Evolutionary conservation across 108 stramenopile genomes (phyloP).

Genomic region (Cylindrotheca closterium): DNA sequence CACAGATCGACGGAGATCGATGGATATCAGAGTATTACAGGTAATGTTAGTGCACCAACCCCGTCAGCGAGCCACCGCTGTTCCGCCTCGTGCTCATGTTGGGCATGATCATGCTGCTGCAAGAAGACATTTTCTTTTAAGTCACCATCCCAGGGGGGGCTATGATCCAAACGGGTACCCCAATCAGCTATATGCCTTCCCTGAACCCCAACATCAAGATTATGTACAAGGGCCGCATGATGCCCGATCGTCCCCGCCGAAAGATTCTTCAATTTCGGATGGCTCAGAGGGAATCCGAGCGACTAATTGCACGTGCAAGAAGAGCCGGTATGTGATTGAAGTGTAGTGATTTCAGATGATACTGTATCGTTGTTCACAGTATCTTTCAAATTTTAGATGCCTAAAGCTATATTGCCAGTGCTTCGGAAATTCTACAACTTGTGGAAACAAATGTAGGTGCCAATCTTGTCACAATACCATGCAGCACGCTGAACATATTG

Average conservation of each 20-base stretch:
- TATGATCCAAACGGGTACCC: constrained; percentile 14
- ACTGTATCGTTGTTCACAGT: not conserved
- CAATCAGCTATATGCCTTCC: constrained; percentile 8
- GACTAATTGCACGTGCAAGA: constrained; percentile 36
- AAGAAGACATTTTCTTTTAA: too few relatives aligned
- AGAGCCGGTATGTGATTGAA: constrained; percentile 24
- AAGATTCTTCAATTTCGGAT: too few relatives aligned
- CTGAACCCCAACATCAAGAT: not conserved
- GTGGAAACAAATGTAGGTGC: constrained; percentile 72
- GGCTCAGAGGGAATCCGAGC: too few relatives aligned
- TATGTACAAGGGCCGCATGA: not conserved
- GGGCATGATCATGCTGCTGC: too few relatives aligned
- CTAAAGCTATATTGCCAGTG: constrained; percentile 90
- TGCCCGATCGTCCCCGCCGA: not conserved
- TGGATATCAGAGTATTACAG: too few relatives aligned
- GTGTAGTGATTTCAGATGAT: not conserved
- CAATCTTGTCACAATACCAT: constrained; percentile 66
- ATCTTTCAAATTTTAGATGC: constrained; percentile 37
- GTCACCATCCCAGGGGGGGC: not conserved
- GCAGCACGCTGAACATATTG: constrained; percentile 49
- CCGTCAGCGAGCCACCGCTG: too few relatives aligned
- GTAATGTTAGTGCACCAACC: too few relatives aligned
- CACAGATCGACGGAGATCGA: too few relatives aligned
- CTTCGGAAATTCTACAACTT: constrained; percentile 68
- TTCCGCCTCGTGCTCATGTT: too few relatives aligned